Conservation (phyloP, 257 asterid genomes). For the Solanum corneliomulleri region DNA sequence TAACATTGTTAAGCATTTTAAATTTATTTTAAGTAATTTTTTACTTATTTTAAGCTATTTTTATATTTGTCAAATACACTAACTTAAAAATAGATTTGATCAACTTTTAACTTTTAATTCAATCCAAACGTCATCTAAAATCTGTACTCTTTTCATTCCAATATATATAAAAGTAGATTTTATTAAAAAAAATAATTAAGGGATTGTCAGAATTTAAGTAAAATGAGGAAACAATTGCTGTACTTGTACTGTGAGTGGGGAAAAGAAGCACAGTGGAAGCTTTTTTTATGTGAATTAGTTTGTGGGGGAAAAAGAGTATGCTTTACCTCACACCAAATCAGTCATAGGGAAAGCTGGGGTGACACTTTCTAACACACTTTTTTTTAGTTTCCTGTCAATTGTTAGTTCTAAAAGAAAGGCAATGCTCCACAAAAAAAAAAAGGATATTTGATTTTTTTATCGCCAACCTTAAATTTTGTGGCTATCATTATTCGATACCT, state of each 20-base stretch:
- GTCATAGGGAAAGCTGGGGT: neutral
- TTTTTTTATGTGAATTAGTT: neutral
- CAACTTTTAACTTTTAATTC: too few species aligned
- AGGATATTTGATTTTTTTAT: neutral
- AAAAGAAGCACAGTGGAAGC: neutral
- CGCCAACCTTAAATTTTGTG: neutral
- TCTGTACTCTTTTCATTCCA: neutral
- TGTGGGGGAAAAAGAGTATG: neutral
- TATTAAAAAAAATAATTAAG: accelerated
- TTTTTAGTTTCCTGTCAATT: neutral
- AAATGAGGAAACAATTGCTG: neutral
- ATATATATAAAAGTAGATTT: too few species aligned
- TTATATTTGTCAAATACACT: too few species aligned
- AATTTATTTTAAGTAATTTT: too few species aligned
- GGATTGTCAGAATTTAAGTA: neutral
- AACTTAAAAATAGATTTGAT: too few species aligned
- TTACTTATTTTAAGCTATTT: too few species aligned
- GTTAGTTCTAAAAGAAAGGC: neutral
- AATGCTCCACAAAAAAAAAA: neutral
- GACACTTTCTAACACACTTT: neutral
- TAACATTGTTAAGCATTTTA: too few species aligned
- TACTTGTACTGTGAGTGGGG: neutral
- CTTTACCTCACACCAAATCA: neutral
- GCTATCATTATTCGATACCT: neutral
- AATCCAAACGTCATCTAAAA: too few species aligned